Evolutionary conservation across 2,329 filamentous ascomycete species (phyloP), one percentile per base, ranked within the genome.

Genomic region (Nothophaeocryptopus gaeumannii): DNA sequence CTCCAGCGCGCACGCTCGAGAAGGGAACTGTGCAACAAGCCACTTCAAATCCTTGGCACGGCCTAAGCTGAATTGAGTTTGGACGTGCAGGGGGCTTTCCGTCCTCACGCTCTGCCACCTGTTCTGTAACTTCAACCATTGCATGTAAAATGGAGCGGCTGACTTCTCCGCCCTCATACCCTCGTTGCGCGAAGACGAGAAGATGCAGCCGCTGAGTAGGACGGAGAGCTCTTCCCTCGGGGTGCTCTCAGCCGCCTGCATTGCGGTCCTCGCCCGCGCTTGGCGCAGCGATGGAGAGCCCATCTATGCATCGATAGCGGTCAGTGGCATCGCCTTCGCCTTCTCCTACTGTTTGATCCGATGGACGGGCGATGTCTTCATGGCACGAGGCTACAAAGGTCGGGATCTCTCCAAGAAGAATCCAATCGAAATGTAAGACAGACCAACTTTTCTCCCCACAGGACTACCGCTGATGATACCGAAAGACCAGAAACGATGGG

Each of bases 281-380:
- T 86, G 96, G 65, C 81, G 84, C 52, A 88, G 83, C 60, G 87
- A 96, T 70, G 91, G 90, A 58, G 89, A 93, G 61, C 92, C 93
- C 33, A 80, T 99, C 62, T 78, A 95, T 59, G 92, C 90, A 8
- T 96, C 89, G 1, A 75, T 96, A 49, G 89, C 91, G 12, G 86
- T 97, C 62, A 93, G 89, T 64, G 82, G 86, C 15, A 77, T 96
- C 58, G 90, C 88, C 32, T 99, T 96, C 68, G 78, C 85, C 3
- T 82, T 86, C 40, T 84, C 84, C 53, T 97, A 88, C 70, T 83
- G 88, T 63, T 82, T 96, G 74, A 92, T 97, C 70, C 79, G 87
- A 75, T 97, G 92, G 92, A 85, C 96, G 5, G 92, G 92, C 1
- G 84, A 88, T 48, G 85, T 87, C 1, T 97, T 99, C 69, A 85